Evolutionary conservation across 495 filamentous ascomycete species (phyloP).

Genomic region (Bacidia gigantensis): DNA sequence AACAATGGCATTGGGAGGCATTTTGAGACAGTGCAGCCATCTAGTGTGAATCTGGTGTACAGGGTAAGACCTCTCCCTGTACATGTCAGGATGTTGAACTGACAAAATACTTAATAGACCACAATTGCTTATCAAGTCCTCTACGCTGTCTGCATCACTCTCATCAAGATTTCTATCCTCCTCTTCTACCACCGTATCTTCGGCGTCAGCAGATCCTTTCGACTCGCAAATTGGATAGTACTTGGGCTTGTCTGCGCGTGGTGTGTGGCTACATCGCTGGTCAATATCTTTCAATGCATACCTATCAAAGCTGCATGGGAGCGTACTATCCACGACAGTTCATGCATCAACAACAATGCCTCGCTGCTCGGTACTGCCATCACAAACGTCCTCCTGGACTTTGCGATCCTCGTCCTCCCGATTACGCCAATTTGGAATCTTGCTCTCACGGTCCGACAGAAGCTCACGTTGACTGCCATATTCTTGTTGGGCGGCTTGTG

Average conservation of each 20-base stretch:
- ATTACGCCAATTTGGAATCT: conserved; percentile 18
- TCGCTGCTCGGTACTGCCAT: conserved; percentile 17
- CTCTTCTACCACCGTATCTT: conserved; percentile 23
- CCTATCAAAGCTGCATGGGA: conserved; percentile 5
- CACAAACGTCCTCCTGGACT: conserved; percentile 18
- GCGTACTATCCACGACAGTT: background rate
- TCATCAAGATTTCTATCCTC: conserved; percentile 19
- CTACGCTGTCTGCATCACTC: conserved; percentile 16
- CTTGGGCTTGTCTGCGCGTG: conserved; percentile 2
- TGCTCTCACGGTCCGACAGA: no score
- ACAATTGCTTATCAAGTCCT: conserved; percentile 14
- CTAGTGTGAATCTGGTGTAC: background rate
- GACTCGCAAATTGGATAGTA: background rate
- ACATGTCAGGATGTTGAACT: background rate
- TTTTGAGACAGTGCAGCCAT: conserved; percentile 1
- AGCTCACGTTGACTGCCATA: no score
- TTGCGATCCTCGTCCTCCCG: conserved; percentile 20
- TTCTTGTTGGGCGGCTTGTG: no score
- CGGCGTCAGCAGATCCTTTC: conserved; percentile 2
- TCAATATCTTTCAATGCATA: conserved; percentile 5
- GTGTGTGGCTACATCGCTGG: background rate
- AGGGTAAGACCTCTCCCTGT: background rate
- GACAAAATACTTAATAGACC: background rate
- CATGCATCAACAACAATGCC: conserved; percentile 5
- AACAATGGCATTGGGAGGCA: conserved; percentile 1